Conservation (phyloP, 2,329 filamentous ascomycete species). For the Boeremia exigua region DNA sequence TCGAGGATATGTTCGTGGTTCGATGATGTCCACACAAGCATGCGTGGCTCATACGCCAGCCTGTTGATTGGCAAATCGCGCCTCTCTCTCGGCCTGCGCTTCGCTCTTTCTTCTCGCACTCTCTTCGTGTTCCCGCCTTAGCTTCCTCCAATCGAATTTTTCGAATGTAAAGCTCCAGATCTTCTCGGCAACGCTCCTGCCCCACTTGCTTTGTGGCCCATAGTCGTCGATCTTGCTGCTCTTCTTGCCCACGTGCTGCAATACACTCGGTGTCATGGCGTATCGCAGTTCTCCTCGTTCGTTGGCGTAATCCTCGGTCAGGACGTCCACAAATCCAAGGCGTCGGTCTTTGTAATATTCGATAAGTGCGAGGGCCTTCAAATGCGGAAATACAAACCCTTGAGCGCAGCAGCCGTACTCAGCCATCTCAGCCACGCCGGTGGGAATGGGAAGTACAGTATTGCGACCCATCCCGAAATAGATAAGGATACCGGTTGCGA, state of each 20-base stretch:
- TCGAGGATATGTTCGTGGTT: neutral
- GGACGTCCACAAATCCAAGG: conserved; percentile 48
- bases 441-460: conserved; percentile 46
- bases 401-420: conserved; percentile 55
- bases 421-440: conserved; percentile 50
- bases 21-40: neutral
- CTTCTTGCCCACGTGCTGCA: conserved; percentile 54
- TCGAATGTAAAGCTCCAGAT: conserved; percentile 52
- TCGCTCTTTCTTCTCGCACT: conserved; percentile 9
- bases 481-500: conserved; percentile 30
- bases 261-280: conserved; percentile 51
- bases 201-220: conserved; percentile 35
- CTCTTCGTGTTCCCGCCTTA: conserved; percentile 40
- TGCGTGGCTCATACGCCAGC: conserved; percentile 3
- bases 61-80: conserved; percentile 9
- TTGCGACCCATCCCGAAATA: conserved; percentile 52
- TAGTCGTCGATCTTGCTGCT: conserved; percentile 46
- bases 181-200: conserved; percentile 42
- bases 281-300: conserved; percentile 48
- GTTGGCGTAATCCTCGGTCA: conserved; percentile 53
- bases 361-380: conserved; percentile 33
- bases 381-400: conserved; percentile 52
- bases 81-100: conserved; percentile 8
- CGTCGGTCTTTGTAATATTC: conserved; percentile 42
- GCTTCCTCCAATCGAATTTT: conserved; percentile 29